Evolutionary conservation across 306 rosid species (phyloP).

Genomic region (Vicia faba): DNA sequence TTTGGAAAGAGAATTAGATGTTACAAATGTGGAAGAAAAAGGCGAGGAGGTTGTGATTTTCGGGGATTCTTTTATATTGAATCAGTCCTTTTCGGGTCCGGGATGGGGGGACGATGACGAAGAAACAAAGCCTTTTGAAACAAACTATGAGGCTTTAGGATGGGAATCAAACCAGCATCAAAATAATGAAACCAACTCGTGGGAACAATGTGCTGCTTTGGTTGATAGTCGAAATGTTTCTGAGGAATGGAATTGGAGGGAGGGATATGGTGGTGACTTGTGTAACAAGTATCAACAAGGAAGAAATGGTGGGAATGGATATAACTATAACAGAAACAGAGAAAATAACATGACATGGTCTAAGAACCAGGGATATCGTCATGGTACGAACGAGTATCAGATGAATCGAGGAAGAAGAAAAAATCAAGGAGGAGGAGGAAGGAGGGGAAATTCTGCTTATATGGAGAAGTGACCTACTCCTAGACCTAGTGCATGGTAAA

Average conservation of each 20-base stretch:
- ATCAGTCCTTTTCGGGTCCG: constrained; percentile 39
- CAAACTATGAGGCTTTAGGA: neutral
- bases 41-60: constrained; percentile 41
- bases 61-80: constrained; percentile 37
- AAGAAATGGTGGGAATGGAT: constrained; percentile 41
- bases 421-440: constrained; percentile 49
- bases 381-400: constrained; percentile 44
- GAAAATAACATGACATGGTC: constrained; percentile 50
- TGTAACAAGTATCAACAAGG: constrained; percentile 35
- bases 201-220: constrained; percentile 39
- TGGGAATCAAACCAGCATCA: neutral
- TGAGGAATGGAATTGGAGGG: constrained; percentile 44
- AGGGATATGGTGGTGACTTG: constrained; percentile 34
- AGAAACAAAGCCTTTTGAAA: too few species aligned
- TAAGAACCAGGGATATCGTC: constrained; percentile 35
- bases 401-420: constrained; percentile 55
- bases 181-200: constrained; percentile 32
- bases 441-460: neutral
- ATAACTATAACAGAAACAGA: constrained; percentile 36
- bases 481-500: constrained; percentile 31
- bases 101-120: neutral
- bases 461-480: constrained; percentile 32
- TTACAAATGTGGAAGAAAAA: neutral
- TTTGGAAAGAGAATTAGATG: constrained; percentile 50
- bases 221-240: constrained; percentile 36